Base-by-base conservation (phyloP, 495 filamentous ascomycete species). In the Penicilliopsis zonata region DNA sequence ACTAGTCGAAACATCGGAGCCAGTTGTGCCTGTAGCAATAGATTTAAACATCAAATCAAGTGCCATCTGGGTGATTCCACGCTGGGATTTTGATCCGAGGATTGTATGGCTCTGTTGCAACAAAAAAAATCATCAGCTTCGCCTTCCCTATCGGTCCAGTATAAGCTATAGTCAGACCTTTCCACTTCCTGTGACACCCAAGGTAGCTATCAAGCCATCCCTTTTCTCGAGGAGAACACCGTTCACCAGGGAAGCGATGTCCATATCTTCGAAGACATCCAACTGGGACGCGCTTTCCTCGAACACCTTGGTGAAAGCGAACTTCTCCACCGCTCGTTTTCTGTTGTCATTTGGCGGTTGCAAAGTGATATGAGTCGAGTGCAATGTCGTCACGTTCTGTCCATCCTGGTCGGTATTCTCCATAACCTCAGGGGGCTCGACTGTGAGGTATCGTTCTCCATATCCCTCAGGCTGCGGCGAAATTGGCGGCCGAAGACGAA, bases 161-260 rank as follows among this genome's bases (percentile, higher is more conserved):
- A 14, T 17, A 13, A 3, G 13, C 4, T n/a, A n/a, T n/a, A n/a
- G n/a, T 28, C 67, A 20, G 42, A 93, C 88, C 76, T 98, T 98
- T 46, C 90, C 90, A 39, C 83, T 92, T 12, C 90, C 92, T 5
- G 90, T 95, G 18, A 96, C 90, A 4, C 90, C 90, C 31, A 98
- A 56, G 22, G 90, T 96, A 17, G 90, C 90, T 26, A 98, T 52
- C 43, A 96, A 50, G 12, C 86, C 87, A 70, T 98, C 90, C 37
- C 84, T 73, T 13, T 83, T 82, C 35, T 85, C 76, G 13, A 72
- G 67, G 20, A 95, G 46, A 4, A 92, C 85, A 1, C 82, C 81
- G 36, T 86, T 77, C 2, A 95, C 66, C 9, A 96, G 48, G 1
- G 70, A 68, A 24, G 82, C 65, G 19, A 93, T 69, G 9, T 79